Evolutionary conservation across 176 grass and related monocot species (phyloP), one percentile per base, ranked within the genome.

Genomic region (Musa schizocarpa): DNA sequence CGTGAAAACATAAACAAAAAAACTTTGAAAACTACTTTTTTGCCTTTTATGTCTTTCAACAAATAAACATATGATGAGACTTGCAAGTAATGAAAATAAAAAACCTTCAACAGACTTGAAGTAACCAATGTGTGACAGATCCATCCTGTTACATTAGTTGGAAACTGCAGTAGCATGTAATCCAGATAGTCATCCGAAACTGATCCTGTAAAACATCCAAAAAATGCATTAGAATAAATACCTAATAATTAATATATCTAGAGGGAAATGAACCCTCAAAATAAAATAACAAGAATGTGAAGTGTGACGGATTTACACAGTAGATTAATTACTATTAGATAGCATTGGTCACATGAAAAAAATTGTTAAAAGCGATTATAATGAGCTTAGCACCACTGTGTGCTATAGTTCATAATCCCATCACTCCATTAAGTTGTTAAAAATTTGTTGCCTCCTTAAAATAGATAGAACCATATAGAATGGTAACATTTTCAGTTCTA

Each of bases 111-210:
- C 65, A 97, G 88, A 73, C 86, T 97, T 80, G 93, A 93, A 75
- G 93, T 97, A 51, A 97, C 93, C 61, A 97, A 71, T 11, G 88
- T 88, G 77, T 93, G 77, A 65, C 93, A 93, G 64, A 97, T 82
- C 93, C 90, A 97, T 82, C 93, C 93, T 61, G 93, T 97, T 70
- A 97, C 74, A 88, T 97, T 97, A 78, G 93, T 97, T 21, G 93
- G 93, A 57, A 97, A 87, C 48, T 97, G 93, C 78, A 86, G 76
- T 83, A 97, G 68, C 90, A 97, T 93, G 72, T 97, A 97, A 0
- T 91, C 88, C 61, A 93, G 79, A 85, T 93, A 97, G 81, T 97
- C 93, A 76, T 88, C 84, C n/a, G 93, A 89, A 22, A 97, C 93
- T 27, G 93, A 97, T 21, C 73, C 93, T 97, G 75, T 71, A 80